Evolutionary conservation across 805 yeast genomes (phyloP).

Genomic region (Kluyveromyces dobzhanskii): DNA sequence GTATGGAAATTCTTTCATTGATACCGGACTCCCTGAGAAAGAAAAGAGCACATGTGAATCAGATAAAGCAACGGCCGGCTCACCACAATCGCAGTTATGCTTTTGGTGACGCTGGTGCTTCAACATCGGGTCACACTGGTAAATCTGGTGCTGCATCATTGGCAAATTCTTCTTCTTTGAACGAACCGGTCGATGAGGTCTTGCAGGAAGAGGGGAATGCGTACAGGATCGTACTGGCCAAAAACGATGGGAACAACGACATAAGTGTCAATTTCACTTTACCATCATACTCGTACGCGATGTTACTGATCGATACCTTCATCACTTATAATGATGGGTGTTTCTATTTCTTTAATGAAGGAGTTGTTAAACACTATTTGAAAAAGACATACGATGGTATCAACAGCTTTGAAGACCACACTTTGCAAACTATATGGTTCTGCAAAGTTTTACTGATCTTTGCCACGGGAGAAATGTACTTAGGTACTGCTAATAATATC

Average conservation of each 20-base stretch:
- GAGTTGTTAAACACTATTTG: slow-evolving; percentile 59
- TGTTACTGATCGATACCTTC: slow-evolving; percentile 65
- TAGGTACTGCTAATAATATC: slow-evolving; percentile 59
- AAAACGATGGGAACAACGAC: slow-evolving; percentile 35
- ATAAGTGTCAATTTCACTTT: slow-evolving; percentile 61
- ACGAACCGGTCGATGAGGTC: slow-evolving; percentile 39
- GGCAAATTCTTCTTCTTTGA: no score
- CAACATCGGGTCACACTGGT: no score
- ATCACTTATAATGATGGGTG: slow-evolving; percentile 78
- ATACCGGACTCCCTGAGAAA: slow-evolving; percentile 33
- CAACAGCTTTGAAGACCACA: slow-evolving; percentile 38
- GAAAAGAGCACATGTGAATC: slow-evolving; percentile 6
- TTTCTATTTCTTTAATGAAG: slow-evolving; percentile 78
- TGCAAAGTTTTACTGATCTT: slow-evolving; percentile 66
- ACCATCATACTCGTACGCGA: slow-evolving; percentile 71
- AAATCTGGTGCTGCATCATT: no score
- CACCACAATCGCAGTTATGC: no score
- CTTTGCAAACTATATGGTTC: slow-evolving; percentile 72
- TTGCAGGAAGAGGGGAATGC: slow-evolving; percentile 72
- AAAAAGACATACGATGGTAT: slow-evolving; percentile 50
- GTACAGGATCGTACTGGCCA: slow-evolving; percentile 58
- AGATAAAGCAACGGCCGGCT: background rate
- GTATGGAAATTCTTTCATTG: slow-evolving; percentile 65
- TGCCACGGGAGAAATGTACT: slow-evolving; percentile 76
- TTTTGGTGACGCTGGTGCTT: no score